Conservation (phyloP, 2,329 filamentous ascomycete genomes). For the Diaporthe ampelina region DNA sequence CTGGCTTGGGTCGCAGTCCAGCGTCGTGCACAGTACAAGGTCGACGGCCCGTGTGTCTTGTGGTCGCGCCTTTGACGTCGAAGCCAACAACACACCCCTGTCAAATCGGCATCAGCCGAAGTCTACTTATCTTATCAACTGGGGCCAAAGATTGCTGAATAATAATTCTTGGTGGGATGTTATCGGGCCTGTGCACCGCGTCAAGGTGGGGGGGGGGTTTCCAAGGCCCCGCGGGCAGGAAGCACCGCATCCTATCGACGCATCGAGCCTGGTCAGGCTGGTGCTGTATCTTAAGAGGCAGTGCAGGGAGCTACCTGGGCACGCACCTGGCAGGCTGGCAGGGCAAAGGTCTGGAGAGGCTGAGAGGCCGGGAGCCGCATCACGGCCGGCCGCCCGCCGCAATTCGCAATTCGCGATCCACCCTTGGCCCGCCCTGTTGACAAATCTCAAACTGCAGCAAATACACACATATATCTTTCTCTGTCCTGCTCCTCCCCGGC, state of each 20-base stretch:
- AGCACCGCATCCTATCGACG: too few species aligned
- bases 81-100: not conserved
- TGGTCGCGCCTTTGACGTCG: not conserved
- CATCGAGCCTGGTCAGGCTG: too few species aligned
- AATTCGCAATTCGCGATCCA: slow-evolving; percentile 8
- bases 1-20: not conserved
- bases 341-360: too few species aligned
- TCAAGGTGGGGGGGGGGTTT: slow-evolving; percentile 31
- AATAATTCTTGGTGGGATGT: slow-evolving; percentile 20
- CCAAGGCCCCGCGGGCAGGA: too few species aligned
- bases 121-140: not conserved
- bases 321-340: not conserved
- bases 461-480: slow-evolving; percentile 3
- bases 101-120: not conserved
- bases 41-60: too few species aligned
- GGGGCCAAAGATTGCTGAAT: slow-evolving; percentile 23
- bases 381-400: slow-evolving; percentile 3
- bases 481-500: not conserved
- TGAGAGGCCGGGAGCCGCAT: not conserved
- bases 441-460: slow-evolving; percentile 16
- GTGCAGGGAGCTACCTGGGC: too few species aligned
- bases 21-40: not conserved
- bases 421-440: slow-evolving; percentile 21
- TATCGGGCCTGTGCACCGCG: not conserved
- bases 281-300: too few species aligned